Conservation (phyloP, 345 rosid species). For the Rhizophora mangle region DNA sequence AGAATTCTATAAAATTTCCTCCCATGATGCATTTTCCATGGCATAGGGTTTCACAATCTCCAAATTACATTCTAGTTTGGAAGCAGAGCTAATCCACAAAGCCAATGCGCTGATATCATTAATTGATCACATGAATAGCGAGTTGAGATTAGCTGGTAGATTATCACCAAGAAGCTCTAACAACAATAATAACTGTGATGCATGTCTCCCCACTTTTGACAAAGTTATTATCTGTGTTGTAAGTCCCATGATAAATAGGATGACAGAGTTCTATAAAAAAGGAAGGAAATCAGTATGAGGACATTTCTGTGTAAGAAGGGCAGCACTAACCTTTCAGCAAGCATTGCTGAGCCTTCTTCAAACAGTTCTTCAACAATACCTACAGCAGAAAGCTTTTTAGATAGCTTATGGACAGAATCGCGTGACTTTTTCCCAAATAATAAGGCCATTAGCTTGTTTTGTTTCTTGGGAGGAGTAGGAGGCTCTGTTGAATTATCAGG, state of each 20-base stretch:
- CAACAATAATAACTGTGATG: too few relatives aligned
- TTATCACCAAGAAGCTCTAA: too few relatives aligned
- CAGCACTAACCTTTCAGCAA: conserved; percentile 69
- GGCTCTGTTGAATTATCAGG: conserved; percentile 49
- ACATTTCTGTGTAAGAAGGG: background rate
- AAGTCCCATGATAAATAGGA: background rate
- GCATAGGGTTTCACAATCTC: too few relatives aligned
- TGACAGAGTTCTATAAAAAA: background rate
- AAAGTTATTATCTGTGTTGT: too few relatives aligned
- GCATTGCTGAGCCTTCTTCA: conserved; percentile 97
- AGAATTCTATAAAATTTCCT: too few relatives aligned
- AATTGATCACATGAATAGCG: too few relatives aligned
- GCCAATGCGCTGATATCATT: too few relatives aligned
- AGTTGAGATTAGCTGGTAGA: too few relatives aligned
- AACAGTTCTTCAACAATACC: conserved; percentile 87
- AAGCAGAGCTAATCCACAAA: too few relatives aligned
- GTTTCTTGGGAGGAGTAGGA: conserved; percentile 51
- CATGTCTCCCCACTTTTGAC: too few relatives aligned
- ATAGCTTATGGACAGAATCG: conserved; percentile 48
- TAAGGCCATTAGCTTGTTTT: conserved; percentile 52
- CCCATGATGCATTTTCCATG: too few relatives aligned
- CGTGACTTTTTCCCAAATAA: conserved; percentile 52
- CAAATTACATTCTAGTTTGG: too few relatives aligned
- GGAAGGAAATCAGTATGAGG: background rate
- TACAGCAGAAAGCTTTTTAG: conserved; percentile 65